These are phyloP conservation scores for Phytophthora pluvialis DNA, from an alignment of 352 stramenopile genomes.

Conservation along the genomic window DNA sequence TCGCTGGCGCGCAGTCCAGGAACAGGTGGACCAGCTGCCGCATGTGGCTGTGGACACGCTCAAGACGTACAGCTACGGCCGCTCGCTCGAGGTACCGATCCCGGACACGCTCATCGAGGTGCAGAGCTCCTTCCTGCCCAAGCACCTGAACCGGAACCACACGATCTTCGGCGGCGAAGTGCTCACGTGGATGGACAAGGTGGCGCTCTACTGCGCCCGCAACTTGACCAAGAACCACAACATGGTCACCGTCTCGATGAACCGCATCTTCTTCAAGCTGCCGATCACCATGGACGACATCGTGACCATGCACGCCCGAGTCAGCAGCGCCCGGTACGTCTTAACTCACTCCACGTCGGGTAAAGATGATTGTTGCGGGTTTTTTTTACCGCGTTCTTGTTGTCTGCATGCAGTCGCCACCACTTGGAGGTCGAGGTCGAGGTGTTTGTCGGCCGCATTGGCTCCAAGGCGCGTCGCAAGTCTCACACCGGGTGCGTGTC, in stretches of 20 bases:
- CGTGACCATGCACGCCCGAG: not conserved
- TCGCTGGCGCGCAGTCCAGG: slow-evolving; percentile 69
- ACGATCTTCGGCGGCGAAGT: slow-evolving; percentile 5
- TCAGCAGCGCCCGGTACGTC: not conserved
- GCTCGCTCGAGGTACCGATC: slow-evolving; percentile 56
- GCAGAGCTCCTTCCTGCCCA: slow-evolving; percentile 35
- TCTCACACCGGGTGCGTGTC: slow-evolving; percentile 61
- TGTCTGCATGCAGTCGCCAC: slow-evolving; percentile 50
- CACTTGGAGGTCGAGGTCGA: slow-evolving; percentile 79
- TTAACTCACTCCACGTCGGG: too few relatives aligned
- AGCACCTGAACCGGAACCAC: slow-evolving; percentile 5
- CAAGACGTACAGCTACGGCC: slow-evolving; percentile 44
- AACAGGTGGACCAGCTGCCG: slow-evolving; percentile 67
- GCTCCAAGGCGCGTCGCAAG: slow-evolving; percentile 49
- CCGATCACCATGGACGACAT: not conserved
- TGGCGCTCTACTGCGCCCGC: not conserved
- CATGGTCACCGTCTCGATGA: slow-evolving; percentile 9
- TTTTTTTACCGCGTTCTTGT: slow-evolving; percentile 10
- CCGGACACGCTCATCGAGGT: slow-evolving; percentile 75
- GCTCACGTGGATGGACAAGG: slow-evolving; percentile 8
- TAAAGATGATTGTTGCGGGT: not conserved
- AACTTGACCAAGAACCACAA: slow-evolving; percentile 9
- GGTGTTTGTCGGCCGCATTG: slow-evolving; percentile 67
- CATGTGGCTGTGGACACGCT: slow-evolving; percentile 72
- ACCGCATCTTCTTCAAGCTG: slow-evolving; percentile 3